These are phyloP conservation scores for Gastrolobium bilobum DNA, from an alignment of 306 rosid genomes.

Conservation along the genomic window DNA sequence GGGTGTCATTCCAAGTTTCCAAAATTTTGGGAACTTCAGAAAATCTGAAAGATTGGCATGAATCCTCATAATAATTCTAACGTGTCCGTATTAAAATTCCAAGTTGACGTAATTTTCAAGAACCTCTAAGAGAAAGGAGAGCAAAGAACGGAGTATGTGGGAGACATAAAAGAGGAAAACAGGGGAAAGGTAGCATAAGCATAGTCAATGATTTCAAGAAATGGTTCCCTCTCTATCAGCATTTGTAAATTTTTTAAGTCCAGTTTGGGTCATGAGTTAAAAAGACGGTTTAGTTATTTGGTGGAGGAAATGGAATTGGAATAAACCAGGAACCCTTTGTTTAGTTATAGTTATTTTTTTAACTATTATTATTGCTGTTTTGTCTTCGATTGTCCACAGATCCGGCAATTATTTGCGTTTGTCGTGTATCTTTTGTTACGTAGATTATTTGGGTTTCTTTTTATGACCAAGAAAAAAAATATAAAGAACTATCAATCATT, in stretches of 20 bases:
- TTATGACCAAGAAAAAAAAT: background rate
- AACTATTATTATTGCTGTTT: conserved; percentile 19
- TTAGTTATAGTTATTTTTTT: too few species aligned
- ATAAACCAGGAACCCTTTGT: conserved; percentile 7
- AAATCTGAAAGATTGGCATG: conserved; percentile 44
- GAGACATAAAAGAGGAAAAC: conserved; percentile 57
- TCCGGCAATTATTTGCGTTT: conserved; percentile 47
- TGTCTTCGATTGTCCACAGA: conserved; percentile 52
- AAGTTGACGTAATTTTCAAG: conserved; percentile 44
- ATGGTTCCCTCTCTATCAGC: conserved; percentile 24
- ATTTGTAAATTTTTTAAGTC: conserved; percentile 48
- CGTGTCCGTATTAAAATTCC: conserved; percentile 35
- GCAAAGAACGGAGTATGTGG: conserved; percentile 24
- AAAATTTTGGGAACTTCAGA: conserved; percentile 51
- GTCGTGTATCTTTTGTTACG: conserved; percentile 35
- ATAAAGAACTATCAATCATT: background rate
- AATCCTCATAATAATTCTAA: conserved; percentile 32
- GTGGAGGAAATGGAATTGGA: conserved; percentile 28
- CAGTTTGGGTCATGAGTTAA: conserved; percentile 9
- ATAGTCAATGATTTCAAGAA: conserved; percentile 46
- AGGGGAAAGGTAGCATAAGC: conserved; percentile 39
- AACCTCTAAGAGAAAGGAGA: conserved; percentile 28
- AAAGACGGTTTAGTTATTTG: conserved; percentile 19
- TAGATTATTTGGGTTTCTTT: background rate
- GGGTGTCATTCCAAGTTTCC: conserved; percentile 46